Base-by-base conservation (phyloP, 257 asterid species). In the Plantago elongata region DNA sequence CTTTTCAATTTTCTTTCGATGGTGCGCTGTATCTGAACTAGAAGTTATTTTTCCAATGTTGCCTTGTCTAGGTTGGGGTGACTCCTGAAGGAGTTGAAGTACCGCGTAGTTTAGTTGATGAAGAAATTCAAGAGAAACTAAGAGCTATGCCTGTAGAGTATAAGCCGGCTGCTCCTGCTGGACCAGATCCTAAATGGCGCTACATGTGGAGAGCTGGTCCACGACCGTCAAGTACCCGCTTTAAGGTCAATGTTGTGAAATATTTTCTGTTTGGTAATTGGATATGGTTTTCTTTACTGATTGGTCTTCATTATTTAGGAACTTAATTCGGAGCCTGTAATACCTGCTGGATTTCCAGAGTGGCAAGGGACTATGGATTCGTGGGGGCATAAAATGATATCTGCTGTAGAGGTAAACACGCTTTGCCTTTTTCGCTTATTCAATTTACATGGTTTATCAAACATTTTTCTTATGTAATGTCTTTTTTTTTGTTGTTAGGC, bases 41-140 rank as follows among this genome's bases (percentile, higher is more conserved):
- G 40, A 34, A 34, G 40, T 34, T 34, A 34, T 7, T 34, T 34
- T 34, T 34, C 40, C 8, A 59, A 50, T 64, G 40, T 54, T 68
- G 71, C 69, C 74, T 68, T 29, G 44, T 61, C 1, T 74, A 93
- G 99, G 97, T 89, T 60, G 99, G 97, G 77, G 97, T 83, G 70
- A 93, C 99, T 48, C 99, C 97, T 67, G 97, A 93, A 82, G 99
- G 97, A 65, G 84, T 93, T 75, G 99, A 93, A 85, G 87, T 93
- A 51, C 99, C 99, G 5, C 96, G 99, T 29, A 89, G 99, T 77
- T 71, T 87, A 51, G 91, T 93, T 54, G 99, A 93, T 71, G 78
- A 76, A 66, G 92, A 87, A 71, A 86, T 93, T 79, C 84, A 89
- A 74, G 90, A 85, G 81, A 89, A 93, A 74, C 75, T 93, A 56